These are phyloP conservation scores for Ephemerocybe angulata DNA, from an alignment of 768 basidiomycete genomes.

Conservation along the genomic window DNA sequence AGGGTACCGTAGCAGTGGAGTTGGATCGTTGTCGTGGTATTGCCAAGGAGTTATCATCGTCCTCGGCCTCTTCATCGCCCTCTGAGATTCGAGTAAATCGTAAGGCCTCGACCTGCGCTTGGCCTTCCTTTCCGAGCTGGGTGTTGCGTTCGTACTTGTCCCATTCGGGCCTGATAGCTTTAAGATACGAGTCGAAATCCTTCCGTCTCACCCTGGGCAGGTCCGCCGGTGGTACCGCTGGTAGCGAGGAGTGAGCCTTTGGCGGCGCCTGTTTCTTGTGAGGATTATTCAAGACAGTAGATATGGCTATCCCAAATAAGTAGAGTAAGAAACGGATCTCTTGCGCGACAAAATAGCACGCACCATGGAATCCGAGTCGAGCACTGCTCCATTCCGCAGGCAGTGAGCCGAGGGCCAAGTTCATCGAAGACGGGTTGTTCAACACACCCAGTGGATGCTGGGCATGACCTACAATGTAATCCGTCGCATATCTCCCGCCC, in stretches of 20 bases:
- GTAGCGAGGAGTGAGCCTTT: slow-evolving; percentile 79
- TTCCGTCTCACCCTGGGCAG: slow-evolving; percentile 77
- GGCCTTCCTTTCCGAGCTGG: slow-evolving; percentile 35
- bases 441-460: slow-evolving; percentile 44
- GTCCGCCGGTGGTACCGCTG: slow-evolving; percentile 65
- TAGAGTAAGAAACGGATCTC: background rate
- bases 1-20: slow-evolving; percentile 15
- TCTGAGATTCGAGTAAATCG: background rate
- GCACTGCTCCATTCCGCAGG: slow-evolving; percentile 76
- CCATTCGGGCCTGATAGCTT: slow-evolving; percentile 72
- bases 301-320: slow-evolving; percentile 62
- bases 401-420: slow-evolving; percentile 45
- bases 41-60: slow-evolving; percentile 17
- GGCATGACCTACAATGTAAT: slow-evolving; percentile 52
- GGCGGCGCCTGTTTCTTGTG: slow-evolving; percentile 81
- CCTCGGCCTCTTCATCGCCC: slow-evolving; percentile 15
- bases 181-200: slow-evolving; percentile 83
- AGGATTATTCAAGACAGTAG: slow-evolving; percentile 90
- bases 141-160: slow-evolving; percentile 58
- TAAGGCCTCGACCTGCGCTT: slow-evolving; percentile 34
- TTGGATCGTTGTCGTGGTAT: slow-evolving; percentile 7
- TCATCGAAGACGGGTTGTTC: slow-evolving; percentile 43
- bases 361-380: slow-evolving; percentile 87
- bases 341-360: slow-evolving; percentile 17
- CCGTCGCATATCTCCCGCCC: slow-evolving; percentile 46